Base-by-base conservation (phyloP, 1,284 basidiomycete species). In the Exobasidium rhododendri region DNA sequence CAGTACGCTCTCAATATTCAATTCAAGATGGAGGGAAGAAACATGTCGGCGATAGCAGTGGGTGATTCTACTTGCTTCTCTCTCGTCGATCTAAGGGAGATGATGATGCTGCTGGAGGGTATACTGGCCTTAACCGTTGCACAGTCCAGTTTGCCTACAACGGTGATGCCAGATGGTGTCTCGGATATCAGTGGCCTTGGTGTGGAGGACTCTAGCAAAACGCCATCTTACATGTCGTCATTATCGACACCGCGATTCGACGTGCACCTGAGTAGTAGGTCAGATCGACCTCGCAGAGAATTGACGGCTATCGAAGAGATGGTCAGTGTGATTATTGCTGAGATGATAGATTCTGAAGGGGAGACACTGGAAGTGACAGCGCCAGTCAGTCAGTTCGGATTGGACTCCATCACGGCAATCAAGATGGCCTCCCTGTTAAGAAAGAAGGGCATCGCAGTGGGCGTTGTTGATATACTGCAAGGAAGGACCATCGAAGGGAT, bases 391-490 rank as follows among this genome's bases (percentile, higher is more conserved):
- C 35, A 40, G 17, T 40, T 78, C 1, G 75, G 76, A 13, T 63
- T 78, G 29, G 76, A 78, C 56, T 78, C 76, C 14, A 75, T 78
- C 51, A 69, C 70, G 28, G 68, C 75, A 1, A 75, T 78, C 47
- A 67, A 68, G 28, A 66, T 78, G 32, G 72, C 71, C 3, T 66
- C 70, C 4, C 67, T 63, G 51, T 68, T 69, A 2, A 67, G 74
- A 17, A 63, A 59, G 22, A 56, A 61, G 1, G 68, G 71, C 28
- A 43, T 73, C 20, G 44, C 57, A 2, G 20, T 77, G 46, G 63
- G 67, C 0, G 65, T 75, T 51, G 62, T 61, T 4, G 69, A 77
- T 50, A 70, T 77, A 40, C 60, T 70, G 4, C 56, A 68, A 1
- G 74, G 68, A 0, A 67, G 65, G 32, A 70, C 67, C 6, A 67